Evolutionary conservation across 176 grass and related monocot genomes (phyloP).

Genomic region (Oryza glumipatula): DNA sequence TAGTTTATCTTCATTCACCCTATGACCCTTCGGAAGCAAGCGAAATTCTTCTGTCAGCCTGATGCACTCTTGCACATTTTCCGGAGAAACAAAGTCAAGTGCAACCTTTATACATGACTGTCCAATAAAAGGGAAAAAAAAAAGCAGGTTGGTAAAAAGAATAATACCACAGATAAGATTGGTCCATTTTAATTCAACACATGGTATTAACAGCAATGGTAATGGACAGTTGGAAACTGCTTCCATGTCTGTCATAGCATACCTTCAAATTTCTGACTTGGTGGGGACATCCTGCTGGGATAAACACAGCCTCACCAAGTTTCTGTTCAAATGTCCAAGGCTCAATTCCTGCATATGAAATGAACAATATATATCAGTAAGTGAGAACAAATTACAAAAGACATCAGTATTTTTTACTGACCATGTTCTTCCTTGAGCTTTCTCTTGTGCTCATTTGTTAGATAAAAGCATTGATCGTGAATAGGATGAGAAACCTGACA

Average conservation of each 20-base stretch:
- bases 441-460: slow-evolving; percentile 74
- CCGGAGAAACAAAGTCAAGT: slow-evolving; percentile 90
- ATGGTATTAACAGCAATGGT: background rate
- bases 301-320: slow-evolving; percentile 93
- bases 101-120: slow-evolving; percentile 98
- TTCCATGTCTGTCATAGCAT: slow-evolving; percentile 13
- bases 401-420: slow-evolving; percentile 27
- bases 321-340: slow-evolving; percentile 98
- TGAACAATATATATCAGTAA: background rate
- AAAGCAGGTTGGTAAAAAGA: background rate
- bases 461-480: slow-evolving; percentile 91
- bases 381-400: background rate
- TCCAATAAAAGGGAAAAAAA: background rate
- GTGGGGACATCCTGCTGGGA: slow-evolving; percentile 92
- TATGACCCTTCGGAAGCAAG: slow-evolving; percentile 67
- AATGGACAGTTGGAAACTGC: background rate
- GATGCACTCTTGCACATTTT: slow-evolving; percentile 76
- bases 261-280: slow-evolving; percentile 99
- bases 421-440: slow-evolving; percentile 94
- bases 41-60: slow-evolving; percentile 76
- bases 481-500: slow-evolving; percentile 87
- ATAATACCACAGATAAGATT: background rate
- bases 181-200: slow-evolving; percentile 22
- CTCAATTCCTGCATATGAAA: slow-evolving; percentile 63
- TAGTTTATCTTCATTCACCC: slow-evolving; percentile 87